phyloP scores from a whole-genome alignment of 768 basidiomycete genomes.

The Amanita pallidorosea region DNA sequence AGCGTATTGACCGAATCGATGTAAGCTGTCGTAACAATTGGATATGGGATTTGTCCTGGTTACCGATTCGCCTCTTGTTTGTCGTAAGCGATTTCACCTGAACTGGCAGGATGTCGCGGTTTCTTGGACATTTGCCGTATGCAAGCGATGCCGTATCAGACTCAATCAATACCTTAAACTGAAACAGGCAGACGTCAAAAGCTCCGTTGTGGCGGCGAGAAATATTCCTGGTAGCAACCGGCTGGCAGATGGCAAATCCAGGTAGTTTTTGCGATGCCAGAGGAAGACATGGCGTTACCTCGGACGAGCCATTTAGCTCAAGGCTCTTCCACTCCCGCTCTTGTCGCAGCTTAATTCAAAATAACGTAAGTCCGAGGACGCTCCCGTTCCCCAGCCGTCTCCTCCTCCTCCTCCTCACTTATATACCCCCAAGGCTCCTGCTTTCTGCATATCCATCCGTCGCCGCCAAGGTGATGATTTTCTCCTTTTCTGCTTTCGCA shows the following conservation, averaged over 20 bases:
- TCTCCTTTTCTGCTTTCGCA: conserved; percentile 23
- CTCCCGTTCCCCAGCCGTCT: not conserved
- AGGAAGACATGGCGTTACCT: conserved; percentile 6
- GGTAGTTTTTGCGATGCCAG: conserved; percentile 2
- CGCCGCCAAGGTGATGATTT: conserved; percentile 22
- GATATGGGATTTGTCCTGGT: not conserved
- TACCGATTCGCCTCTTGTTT: not conserved
- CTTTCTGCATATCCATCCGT: conserved; percentile 11
- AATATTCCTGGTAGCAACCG: conserved; percentile 1
- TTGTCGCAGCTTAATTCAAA: conserved; percentile 5
- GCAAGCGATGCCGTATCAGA: conserved; percentile 1
- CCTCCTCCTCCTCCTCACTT: not conserved
- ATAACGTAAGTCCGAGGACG: conserved; percentile 8
- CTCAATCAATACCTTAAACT: conserved; percentile 5
- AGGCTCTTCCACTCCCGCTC: conserved; percentile 1
- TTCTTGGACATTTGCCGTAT: conserved; percentile 2
- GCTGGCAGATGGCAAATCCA: conserved; percentile 4
- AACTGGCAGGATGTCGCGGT: not conserved
- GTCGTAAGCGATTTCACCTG: conserved; percentile 2
- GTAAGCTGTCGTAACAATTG: not conserved
- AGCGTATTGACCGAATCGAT: not conserved
- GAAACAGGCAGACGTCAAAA: not conserved
- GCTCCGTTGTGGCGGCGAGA: conserved; percentile 1
- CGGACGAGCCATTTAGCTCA: conserved; percentile 5
- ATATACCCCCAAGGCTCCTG: conserved; percentile 1